Conservation (phyloP, 495 filamentous ascomycete species). For the Penicillium canescens region DNA sequence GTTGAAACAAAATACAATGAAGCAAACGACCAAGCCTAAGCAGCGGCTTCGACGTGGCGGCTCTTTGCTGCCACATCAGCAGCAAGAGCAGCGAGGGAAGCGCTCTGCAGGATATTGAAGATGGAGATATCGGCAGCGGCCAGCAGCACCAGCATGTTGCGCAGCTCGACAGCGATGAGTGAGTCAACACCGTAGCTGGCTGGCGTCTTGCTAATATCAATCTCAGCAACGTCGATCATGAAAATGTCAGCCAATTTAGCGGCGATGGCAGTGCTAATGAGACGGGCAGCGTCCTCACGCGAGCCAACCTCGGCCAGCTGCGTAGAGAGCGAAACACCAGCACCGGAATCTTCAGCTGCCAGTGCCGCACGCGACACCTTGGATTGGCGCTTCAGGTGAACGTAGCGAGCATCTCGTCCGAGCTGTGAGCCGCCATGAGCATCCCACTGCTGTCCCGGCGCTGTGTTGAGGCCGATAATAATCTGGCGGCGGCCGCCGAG, state of each 20-base stretch:
- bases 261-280: no score
- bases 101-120: constrained; percentile 43
- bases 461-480: constrained; percentile 10
- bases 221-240: constrained; percentile 14
- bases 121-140: constrained; percentile 37
- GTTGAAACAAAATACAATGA: no score
- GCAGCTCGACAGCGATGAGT: constrained; percentile 34
- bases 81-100: constrained; percentile 27
- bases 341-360: not conserved
- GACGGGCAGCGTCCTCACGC: no score
- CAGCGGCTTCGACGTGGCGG: no score
- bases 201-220: constrained; percentile 14
- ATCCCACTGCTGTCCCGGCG: not conserved
- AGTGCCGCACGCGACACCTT: not conserved
- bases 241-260: constrained; percentile 15
- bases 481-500: constrained; percentile 4
- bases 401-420: no score
- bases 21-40: no score
- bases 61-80: constrained; percentile 1
- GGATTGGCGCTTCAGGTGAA: not conserved
- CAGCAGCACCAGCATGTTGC: constrained; percentile 32
- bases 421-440: no score
- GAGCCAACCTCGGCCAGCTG: constrained; percentile 1
- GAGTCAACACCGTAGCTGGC: constrained; percentile 35
- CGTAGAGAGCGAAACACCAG: not conserved